Percentiles rank a stretch among this genome's conserved stretches.
Conservation (phyloP, 2,329 filamentous ascomycete genomes). For the Cladosporium sp. region DNA sequence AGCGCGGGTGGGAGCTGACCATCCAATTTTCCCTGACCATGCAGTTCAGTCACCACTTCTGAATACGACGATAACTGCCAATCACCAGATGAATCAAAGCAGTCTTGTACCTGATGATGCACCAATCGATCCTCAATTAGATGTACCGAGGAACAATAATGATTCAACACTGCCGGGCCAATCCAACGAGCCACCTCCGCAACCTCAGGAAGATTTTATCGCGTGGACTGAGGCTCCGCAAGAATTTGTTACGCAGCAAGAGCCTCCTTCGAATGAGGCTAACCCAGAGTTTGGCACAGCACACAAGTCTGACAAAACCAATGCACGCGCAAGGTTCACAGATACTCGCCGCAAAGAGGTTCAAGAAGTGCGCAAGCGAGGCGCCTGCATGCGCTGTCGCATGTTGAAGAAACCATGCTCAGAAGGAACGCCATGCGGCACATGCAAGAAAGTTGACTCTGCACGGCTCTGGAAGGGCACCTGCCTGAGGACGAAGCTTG, state of each 20-base stretch:
- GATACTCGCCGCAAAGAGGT: conserved; percentile 60
- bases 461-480: conserved; percentile 62
- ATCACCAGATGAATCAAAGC: conserved; percentile 17
- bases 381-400: conserved; percentile 62
- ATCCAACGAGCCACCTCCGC: neutral
- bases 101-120: neutral
- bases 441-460: conserved; percentile 60
- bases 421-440: conserved; percentile 59
- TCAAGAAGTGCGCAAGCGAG: conserved; percentile 59
- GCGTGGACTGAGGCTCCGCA: conserved; percentile 25
- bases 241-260: conserved; percentile 20
- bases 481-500: conserved; percentile 59
- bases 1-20: neutral
- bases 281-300: conserved; percentile 22
- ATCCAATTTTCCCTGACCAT: neutral
- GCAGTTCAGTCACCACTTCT: conserved; percentile 20
- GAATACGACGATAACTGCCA: conserved; percentile 26
- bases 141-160: neutral
- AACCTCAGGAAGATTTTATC: conserved; percentile 14
- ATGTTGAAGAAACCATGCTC: conserved; percentile 67
- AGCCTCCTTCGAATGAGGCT: conserved; percentile 18
- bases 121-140: conserved; percentile 14
- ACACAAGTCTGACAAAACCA: conserved; percentile 19
- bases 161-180: neutral
- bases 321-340: conserved; percentile 54